These are phyloP conservation scores for Jaminaea rosea DNA, from an alignment of 1,284 basidiomycete genomes.

Conservation along the genomic window DNA sequence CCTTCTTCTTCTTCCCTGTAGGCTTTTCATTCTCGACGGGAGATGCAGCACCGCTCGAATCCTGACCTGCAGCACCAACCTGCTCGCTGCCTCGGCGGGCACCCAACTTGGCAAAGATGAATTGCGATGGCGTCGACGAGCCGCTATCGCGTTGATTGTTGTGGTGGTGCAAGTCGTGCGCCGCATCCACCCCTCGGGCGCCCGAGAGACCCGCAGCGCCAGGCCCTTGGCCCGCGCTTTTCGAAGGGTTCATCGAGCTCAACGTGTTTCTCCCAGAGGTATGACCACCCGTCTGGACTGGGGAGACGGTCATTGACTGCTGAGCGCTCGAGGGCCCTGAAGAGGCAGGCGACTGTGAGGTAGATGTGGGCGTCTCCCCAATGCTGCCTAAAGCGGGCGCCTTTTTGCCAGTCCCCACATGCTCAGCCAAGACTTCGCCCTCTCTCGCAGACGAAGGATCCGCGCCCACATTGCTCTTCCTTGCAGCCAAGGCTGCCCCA, in stretches of 20 bases:
- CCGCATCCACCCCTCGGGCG: slow-evolving; percentile 24
- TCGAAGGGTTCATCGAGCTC: neutral
- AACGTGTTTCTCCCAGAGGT: neutral
- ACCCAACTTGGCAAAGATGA: slow-evolving; percentile 42
- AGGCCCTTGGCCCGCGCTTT: slow-evolving; percentile 14
- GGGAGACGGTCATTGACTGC: slow-evolving; percentile 8
- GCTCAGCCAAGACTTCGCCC: neutral
- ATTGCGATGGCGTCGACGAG: slow-evolving; percentile 32
- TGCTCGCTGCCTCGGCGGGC: slow-evolving; percentile 14
- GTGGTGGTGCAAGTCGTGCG: slow-evolving; percentile 4
- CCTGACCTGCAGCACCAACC: neutral
- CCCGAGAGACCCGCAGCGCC: slow-evolving; percentile 30
- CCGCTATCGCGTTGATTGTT: neutral
- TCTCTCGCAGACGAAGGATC: neutral
- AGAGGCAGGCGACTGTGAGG: neutral
- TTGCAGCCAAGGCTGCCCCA: slow-evolving; percentile 2
- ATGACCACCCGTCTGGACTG: neutral
- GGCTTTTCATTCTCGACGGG: neutral
- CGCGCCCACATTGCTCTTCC: slow-evolving; percentile 2
- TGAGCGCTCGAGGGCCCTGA: neutral
- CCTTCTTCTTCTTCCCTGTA: slow-evolving; percentile 25
- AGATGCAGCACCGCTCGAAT: neutral
- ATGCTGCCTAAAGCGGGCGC: neutral
- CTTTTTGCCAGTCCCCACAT: neutral
- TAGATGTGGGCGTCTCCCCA: neutral